Percentiles rank a stretch among this genome's conserved stretches.
Conservation (phyloP, 495 filamentous ascomycete species). For the Neurospora sp. region DNA sequence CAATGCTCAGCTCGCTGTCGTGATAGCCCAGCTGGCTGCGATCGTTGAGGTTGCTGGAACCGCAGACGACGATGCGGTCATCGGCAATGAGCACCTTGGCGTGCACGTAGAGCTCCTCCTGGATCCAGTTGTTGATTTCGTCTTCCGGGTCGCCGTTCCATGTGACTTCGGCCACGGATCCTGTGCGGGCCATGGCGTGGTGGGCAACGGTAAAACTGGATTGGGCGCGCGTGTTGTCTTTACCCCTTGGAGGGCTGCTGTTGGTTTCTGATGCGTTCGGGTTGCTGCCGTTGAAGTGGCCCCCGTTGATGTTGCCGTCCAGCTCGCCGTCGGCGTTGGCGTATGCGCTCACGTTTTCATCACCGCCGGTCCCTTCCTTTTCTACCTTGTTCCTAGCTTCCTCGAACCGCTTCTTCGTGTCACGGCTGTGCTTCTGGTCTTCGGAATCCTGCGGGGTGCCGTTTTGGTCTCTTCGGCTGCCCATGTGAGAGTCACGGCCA, state of each 20-base stretch:
- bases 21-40: conserved; percentile 82
- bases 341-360: neutral
- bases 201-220: conserved; percentile 58
- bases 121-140: conserved; percentile 79
- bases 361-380: neutral
- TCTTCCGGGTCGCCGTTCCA: conserved; percentile 60
- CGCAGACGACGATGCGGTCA: conserved; percentile 73
- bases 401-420: conserved; percentile 17
- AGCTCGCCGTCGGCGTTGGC: conserved; percentile 9
- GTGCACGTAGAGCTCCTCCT: conserved; percentile 93
- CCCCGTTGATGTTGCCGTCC: conserved; percentile 49
- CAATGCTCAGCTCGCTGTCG: conserved; percentile 85
- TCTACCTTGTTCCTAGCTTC: neutral
- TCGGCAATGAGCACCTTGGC: conserved; percentile 82
- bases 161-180: conserved; percentile 53
- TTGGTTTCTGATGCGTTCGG: neutral
- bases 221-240: neutral
- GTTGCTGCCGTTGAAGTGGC: conserved; percentile 33
- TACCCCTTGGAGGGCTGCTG: conserved; percentile 33
- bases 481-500: conserved; percentile 32
- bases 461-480: conserved; percentile 32
- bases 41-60: conserved; percentile 87
- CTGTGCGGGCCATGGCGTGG: conserved; percentile 65
- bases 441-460: neutral
- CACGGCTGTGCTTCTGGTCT: conserved; percentile 13